phyloP scores from a whole-genome alignment of 164 flowering plant species.

The Chimonanthus praecox region DNA sequence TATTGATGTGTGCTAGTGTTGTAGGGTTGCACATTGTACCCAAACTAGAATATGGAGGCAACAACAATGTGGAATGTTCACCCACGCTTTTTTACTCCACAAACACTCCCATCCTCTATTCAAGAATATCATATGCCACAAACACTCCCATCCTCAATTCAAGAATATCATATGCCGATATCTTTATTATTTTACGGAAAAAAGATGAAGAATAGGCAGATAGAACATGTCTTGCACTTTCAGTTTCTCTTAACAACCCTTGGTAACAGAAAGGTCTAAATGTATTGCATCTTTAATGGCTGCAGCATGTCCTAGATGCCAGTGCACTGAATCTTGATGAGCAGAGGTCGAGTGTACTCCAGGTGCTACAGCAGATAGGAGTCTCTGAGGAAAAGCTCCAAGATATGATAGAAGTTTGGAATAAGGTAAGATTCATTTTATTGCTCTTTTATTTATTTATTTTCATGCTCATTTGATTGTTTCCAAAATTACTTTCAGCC shows the following conservation, averaged over 20 bases:
- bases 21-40: too few species aligned
- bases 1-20: too few species aligned
- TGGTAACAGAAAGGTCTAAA: constrained; percentile 1
- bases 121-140: too few species aligned
- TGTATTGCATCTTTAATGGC: constrained; percentile 1
- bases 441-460: neutral
- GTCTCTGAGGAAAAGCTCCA: constrained; percentile 77
- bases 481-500: neutral
- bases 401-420: constrained; percentile 97
- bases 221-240: neutral
- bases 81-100: too few species aligned
- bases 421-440: constrained; percentile 49
- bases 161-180: too few species aligned
- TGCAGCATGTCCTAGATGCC: constrained; percentile 90
- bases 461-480: neutral
- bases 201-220: neutral
- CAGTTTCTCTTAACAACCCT: neutral
- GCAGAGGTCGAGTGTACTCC: constrained; percentile 70
- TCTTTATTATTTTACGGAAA: neutral
- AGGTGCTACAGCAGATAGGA: constrained; percentile 82
- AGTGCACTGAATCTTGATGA: constrained; percentile 76
- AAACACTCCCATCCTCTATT: too few species aligned
- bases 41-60: too few species aligned
- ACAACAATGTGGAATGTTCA: too few species aligned
- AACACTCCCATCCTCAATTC: too few species aligned